Conservation (phyloP, 805 yeast genomes). For the Pichia ethanolica region DNA sequence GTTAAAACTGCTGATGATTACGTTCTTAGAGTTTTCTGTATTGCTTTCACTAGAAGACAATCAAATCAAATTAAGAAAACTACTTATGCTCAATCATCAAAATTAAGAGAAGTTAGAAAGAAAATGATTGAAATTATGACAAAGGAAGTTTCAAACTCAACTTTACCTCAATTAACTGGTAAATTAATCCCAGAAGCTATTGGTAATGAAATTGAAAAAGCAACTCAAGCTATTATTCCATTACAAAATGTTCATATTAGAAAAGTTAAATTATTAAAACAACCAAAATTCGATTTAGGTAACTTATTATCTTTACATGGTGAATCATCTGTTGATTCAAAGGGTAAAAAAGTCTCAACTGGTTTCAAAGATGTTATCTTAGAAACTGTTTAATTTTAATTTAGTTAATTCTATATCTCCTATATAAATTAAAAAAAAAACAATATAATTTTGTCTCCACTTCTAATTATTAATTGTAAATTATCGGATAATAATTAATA, state of each 20-base stretch:
- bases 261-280: constrained; percentile 97
- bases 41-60: constrained; percentile 98
- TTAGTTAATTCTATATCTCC: constrained; percentile 9
- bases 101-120: constrained; percentile 95
- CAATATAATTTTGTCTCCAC: neutral
- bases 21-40: constrained; percentile 92
- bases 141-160: constrained; percentile 91
- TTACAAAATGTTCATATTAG: constrained; percentile 98
- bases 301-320: constrained; percentile 95
- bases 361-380: constrained; percentile 99
- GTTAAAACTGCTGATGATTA: constrained; percentile 97
- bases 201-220: constrained; percentile 97
- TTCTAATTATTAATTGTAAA: too few relatives aligned
- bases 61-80: constrained; percentile 96
- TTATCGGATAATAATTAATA: too few relatives aligned
- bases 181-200: constrained; percentile 98
- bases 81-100: constrained; percentile 95
- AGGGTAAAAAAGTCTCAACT: constrained; percentile 91
- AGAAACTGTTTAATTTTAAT: constrained; percentile 74
- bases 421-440: constrained; percentile 3
- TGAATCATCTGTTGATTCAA: constrained; percentile 88
- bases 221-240: constrained; percentile 92
- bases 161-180: constrained; percentile 93
- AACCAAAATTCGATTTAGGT: constrained; percentile 98
- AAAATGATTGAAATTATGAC: constrained; percentile 93